phyloP scores from a whole-genome alignment of 2,329 filamentous ascomycete genomes.

The Alternaria gansuensis region DNA sequence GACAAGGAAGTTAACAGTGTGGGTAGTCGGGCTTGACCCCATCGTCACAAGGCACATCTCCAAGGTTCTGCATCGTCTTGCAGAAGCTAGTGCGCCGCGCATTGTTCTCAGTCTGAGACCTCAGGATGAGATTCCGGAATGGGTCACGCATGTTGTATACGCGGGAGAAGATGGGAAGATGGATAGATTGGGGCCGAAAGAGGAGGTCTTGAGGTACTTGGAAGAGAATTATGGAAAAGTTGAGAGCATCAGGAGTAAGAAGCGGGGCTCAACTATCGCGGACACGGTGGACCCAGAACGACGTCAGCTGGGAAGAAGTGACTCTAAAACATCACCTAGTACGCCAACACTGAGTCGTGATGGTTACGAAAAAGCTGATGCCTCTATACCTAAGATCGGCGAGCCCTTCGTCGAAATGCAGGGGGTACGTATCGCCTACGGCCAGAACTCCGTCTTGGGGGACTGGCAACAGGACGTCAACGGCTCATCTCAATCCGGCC shows the following conservation, averaged over 20 bases:
- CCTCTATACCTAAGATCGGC: conserved; percentile 53
- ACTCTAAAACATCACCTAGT: conserved; percentile 5
- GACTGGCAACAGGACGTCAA: conserved; percentile 73
- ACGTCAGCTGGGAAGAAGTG: conserved; percentile 41
- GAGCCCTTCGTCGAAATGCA: conserved; percentile 86
- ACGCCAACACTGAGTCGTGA: conserved; percentile 40
- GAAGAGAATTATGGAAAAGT: conserved; percentile 38
- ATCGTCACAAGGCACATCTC: conserved; percentile 78
- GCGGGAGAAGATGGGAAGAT: conserved; percentile 73
- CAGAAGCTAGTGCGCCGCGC: conserved; percentile 71
- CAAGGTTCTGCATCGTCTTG: conserved; percentile 72
- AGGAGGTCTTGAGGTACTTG: conserved; percentile 65
- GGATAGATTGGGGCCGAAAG: conserved; percentile 70
- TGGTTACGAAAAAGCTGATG: conserved; percentile 41
- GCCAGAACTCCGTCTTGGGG: conserved; percentile 78
- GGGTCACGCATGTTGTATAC: conserved; percentile 86
- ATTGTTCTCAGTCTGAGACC: conserved; percentile 81
- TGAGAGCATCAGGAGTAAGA: conserved; percentile 23
- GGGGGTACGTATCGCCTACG: conserved; percentile 83
- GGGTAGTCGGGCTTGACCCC: conserved; percentile 83
- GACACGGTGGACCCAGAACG: conserved; percentile 42
- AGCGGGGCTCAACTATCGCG: conserved; percentile 27
- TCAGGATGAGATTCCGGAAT: conserved; percentile 86
- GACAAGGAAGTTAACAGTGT: conserved; percentile 1
- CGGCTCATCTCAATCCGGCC: conserved; percentile 65